phyloP scores from a whole-genome alignment of 2,329 filamentous ascomycete genomes.

The Phialocephala sp. region DNA sequence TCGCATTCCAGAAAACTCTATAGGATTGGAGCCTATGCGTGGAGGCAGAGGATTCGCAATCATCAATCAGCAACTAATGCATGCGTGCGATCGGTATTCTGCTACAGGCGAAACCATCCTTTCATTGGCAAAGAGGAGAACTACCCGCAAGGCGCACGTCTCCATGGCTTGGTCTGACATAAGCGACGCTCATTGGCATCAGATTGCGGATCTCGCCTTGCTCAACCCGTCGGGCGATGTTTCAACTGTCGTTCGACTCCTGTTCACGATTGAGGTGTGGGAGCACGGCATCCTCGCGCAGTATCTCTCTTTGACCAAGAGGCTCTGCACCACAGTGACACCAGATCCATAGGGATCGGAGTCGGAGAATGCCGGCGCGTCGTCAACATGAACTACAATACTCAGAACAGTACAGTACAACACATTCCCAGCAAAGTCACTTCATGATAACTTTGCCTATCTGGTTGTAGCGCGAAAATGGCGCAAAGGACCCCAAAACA shows the following conservation, averaged over 20 bases:
- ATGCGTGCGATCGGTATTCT: conserved; percentile 1
- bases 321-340: neutral
- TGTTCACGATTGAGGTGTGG: neutral
- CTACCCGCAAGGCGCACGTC: neutral
- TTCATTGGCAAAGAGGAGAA: conserved; percentile 3
- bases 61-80: neutral
- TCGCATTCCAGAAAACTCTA: neutral
- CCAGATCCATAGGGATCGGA: conserved; percentile 11
- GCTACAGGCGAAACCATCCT: neutral
- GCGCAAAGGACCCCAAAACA: neutral
- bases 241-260: neutral
- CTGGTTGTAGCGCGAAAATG: neutral
- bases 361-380: neutral
- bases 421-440: neutral
- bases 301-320: neutral
- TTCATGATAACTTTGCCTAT: neutral
- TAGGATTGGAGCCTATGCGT: neutral
- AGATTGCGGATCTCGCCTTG: neutral
- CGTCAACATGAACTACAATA: neutral
- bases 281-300: conserved; percentile 4
- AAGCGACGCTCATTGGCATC: neutral
- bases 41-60: conserved; percentile 1
- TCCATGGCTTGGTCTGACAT: conserved; percentile 8
- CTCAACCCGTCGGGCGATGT: neutral
- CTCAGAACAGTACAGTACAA: neutral